Percentiles rank a stretch among this genome's conserved stretches.
Conservation (phyloP, 1,284 basidiomycete species). For the Volvariella volvacea region DNA sequence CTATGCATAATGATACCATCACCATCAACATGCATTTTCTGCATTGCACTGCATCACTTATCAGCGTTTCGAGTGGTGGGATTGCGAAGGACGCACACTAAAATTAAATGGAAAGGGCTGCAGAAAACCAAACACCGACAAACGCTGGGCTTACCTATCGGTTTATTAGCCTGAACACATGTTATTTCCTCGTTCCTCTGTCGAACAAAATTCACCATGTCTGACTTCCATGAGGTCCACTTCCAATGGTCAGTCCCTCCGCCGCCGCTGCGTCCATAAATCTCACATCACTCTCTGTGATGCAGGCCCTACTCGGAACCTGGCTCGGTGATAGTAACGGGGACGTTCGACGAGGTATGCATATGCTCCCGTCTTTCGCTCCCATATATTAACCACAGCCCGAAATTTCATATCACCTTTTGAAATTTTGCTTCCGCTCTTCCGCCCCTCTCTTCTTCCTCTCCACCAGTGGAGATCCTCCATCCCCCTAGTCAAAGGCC, state of each 20-base stretch:
- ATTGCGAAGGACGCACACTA: too few species aligned
- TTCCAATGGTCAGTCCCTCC: slow-evolving; percentile 36
- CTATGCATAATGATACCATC: too few species aligned
- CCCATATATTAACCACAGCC: not conserved
- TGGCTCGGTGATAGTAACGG: slow-evolving; percentile 60
- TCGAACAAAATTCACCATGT: slow-evolving; percentile 1
- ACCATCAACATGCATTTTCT: too few species aligned
- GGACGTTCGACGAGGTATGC: slow-evolving; percentile 68
- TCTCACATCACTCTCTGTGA: slow-evolving; percentile 12
- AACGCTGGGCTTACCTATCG: too few species aligned
- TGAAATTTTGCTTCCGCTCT: slow-evolving; percentile 8
- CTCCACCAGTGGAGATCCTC: slow-evolving; percentile 57
- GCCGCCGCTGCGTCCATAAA: not conserved
- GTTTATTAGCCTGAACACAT: too few species aligned
- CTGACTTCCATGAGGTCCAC: slow-evolving; percentile 36
- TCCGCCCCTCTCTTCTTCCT: slow-evolving; percentile 6
- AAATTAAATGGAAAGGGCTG: too few species aligned
- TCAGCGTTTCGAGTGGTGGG: too few species aligned
- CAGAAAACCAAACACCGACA: too few species aligned
- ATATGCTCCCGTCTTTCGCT: not conserved
- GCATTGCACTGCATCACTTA: too few species aligned
- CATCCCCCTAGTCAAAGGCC: slow-evolving; percentile 43
- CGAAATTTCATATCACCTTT: not conserved
- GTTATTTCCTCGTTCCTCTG: too few species aligned
- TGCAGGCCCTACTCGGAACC: slow-evolving; percentile 54